These are phyloP conservation scores for Psophocarpus tetragonolobus DNA, from an alignment of 306 rosid genomes.

Conservation along the genomic window DNA sequence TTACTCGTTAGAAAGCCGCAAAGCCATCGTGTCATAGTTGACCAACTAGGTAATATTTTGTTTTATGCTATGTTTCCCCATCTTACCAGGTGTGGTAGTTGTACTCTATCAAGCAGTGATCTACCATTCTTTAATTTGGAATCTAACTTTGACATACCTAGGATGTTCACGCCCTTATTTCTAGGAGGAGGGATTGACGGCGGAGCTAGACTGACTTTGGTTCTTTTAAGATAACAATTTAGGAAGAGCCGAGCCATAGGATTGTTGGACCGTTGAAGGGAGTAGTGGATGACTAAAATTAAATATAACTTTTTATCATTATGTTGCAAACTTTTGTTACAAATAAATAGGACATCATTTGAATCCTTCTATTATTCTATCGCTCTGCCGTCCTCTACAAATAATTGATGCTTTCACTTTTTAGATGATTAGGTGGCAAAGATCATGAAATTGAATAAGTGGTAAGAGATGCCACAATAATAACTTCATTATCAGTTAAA, in stretches of 20 bases:
- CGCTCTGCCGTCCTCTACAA: not conserved
- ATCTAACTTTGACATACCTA: too few species aligned
- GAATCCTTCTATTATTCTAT: not conserved
- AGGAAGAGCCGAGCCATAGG: not conserved
- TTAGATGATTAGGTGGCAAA: not conserved
- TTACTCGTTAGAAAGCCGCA: too few species aligned
- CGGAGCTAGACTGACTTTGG: not conserved
- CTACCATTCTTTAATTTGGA: not conserved
- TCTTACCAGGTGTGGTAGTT: not conserved
- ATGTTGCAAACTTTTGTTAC: too few species aligned
- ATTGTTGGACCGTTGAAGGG: not conserved
- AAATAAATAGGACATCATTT: not conserved
- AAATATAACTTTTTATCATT: too few species aligned
- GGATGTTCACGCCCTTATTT: not conserved
- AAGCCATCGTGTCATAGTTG: too few species aligned
- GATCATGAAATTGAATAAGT: not conserved
- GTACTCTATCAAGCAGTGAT: not conserved
- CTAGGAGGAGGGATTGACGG: not conserved
- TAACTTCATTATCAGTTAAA: not conserved
- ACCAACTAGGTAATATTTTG: not conserved
- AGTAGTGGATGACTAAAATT: not conserved
- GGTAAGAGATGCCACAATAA: not conserved
- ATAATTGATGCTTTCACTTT: not conserved
- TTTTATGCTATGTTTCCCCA: not conserved
- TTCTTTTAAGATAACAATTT: not conserved